Evolutionary conservation across 2,329 filamentous ascomycete genomes (phyloP).

Genomic region (Fusarium albidum): DNA sequence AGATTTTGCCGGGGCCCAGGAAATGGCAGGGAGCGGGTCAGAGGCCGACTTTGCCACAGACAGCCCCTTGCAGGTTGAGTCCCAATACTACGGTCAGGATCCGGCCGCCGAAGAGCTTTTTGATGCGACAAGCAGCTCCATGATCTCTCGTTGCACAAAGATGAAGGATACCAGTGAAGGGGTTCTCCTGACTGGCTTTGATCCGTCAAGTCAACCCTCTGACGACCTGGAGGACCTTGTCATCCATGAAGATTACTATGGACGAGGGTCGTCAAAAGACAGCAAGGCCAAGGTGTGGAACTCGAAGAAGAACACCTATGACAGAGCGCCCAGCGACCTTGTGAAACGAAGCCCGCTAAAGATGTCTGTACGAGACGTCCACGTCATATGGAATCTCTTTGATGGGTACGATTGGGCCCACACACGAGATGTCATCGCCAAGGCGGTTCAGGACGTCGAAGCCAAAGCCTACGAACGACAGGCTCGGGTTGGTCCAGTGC

Average conservation of each 20-base stretch:
- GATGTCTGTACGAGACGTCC: slow-evolving; percentile 82
- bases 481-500: slow-evolving; percentile 63
- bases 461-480: slow-evolving; percentile 80
- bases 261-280: slow-evolving; percentile 65
- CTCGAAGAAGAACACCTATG: slow-evolving; percentile 78
- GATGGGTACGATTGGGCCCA: slow-evolving; percentile 97
- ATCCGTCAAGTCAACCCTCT: slow-evolving; percentile 46
- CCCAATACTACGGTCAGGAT: slow-evolving; percentile 58
- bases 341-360: slow-evolving; percentile 75
- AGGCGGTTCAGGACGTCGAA: slow-evolving; percentile 90
- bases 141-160: slow-evolving; percentile 39
- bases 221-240: slow-evolving; percentile 70
- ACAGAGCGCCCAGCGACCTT: slow-evolving; percentile 67
- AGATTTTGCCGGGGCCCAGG: slow-evolving; percentile 65
- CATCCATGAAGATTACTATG: slow-evolving; percentile 83
- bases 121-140: slow-evolving; percentile 51
- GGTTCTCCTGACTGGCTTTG: slow-evolving; percentile 46
- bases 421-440: slow-evolving; percentile 85
- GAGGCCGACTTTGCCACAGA: slow-evolving; percentile 44
- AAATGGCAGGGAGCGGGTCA: slow-evolving; percentile 53
- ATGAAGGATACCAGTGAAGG: slow-evolving; percentile 50
- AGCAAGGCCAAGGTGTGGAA: slow-evolving; percentile 82
- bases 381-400: slow-evolving; percentile 97
- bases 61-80: slow-evolving; percentile 49
- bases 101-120: slow-evolving; percentile 57